phyloP scores from a whole-genome alignment of 78 protist genomes.

The Tieghemostelium lacteum region DNA sequence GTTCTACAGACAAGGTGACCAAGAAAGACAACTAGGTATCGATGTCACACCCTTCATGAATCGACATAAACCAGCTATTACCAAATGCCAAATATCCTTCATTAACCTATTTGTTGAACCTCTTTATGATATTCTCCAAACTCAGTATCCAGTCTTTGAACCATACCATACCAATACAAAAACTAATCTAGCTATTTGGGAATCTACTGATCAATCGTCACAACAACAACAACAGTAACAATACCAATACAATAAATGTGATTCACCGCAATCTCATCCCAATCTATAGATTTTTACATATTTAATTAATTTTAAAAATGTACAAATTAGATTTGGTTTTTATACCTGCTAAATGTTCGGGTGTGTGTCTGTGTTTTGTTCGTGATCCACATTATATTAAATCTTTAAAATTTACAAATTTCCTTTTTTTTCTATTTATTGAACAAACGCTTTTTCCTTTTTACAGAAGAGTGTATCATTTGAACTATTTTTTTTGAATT shows the following conservation, averaged over 20 bases:
- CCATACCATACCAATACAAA: neutral
- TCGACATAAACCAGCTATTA: slow-evolving; percentile 62
- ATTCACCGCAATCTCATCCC: neutral
- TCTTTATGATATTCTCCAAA: slow-evolving; percentile 53
- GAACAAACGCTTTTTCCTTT: no score
- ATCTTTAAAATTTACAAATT: no score
- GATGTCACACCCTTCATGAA: slow-evolving; percentile 87
- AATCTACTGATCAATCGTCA: neutral
- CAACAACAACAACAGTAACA: neutral
- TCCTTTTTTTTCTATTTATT: no score
- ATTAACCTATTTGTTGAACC: slow-evolving; percentile 82
- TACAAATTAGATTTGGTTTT: no score
- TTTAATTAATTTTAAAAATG: no score
- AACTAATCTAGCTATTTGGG: neutral
- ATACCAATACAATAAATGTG: neutral
- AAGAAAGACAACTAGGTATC: slow-evolving; percentile 67
- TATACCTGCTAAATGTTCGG: no score
- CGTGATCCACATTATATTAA: no score
- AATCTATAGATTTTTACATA: no score
- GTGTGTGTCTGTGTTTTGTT: no score
- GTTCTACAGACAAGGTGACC: slow-evolving; percentile 85
- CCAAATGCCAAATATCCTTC: slow-evolving; percentile 87
- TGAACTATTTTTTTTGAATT: no score
- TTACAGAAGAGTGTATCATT: no score
- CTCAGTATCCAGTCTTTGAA: slow-evolving; percentile 22